Base-by-base conservation (phyloP, 257 asterid species). In the Gentiana macrophylla region DNA sequence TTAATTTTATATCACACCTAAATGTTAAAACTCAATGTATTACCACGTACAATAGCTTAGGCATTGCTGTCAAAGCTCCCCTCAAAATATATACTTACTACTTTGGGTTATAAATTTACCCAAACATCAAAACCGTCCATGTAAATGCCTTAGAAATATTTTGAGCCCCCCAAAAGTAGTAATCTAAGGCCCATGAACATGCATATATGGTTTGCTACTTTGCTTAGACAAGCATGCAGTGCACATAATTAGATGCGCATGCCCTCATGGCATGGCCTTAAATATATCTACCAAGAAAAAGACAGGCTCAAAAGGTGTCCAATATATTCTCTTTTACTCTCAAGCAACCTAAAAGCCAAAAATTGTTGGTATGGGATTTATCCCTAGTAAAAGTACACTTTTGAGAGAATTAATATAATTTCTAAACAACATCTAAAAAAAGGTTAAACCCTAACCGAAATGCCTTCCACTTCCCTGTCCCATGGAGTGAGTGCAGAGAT, bases 241-340 rank as follows among this genome's bases (percentile, higher is more conserved):
- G 69, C 65, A 50, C 62, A 63, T 68, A 55, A 80, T 63, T 71
- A 60, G 62, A 73, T 56, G 64, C 84, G 86, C 86, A 51, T 80
- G 89, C 80, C 72, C 57, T 51, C 52, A 15, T 57, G 38, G 65
- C 59, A 45, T 51, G 35, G 45, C 34, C 34, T 59, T 49, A 50
- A 51, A 45, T 41, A 32, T 12, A 50, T 43, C 59, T 62, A 37
- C 50, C 52, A 34, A 54, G 59, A 70, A 59, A 74, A 67, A 32
- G 72, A 67, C 76, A 64, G 32, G 43, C 67, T 37, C 32, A 51
- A 59, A 69, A 43, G 64, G 13, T 59, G 38, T 57, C 47, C 56
- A 52, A 58, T 55, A 63, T 59, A 50, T 47, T 13, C 44, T 53
- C 38, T 49, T 50, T 44, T 9, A 12, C 37, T 33, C 24, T 24